These are phyloP conservation scores for Sophora flavescens DNA, from an alignment of 306 rosid genomes.

Conservation along the genomic window DNA sequence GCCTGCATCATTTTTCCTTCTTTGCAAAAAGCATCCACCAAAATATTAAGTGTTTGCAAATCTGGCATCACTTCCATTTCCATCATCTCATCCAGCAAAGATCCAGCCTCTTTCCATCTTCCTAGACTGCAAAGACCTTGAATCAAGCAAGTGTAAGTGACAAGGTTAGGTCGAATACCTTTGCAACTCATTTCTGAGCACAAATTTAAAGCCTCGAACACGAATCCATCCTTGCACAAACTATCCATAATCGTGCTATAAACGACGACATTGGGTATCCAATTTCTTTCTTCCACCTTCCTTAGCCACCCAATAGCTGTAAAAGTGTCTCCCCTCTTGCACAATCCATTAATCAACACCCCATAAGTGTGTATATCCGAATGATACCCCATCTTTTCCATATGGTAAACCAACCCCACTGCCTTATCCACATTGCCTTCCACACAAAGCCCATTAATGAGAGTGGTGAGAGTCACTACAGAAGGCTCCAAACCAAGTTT, in stretches of 20 bases:
- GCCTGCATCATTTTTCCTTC: slow-evolving; percentile 48
- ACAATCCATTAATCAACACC: slow-evolving; percentile 52
- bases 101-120: slow-evolving; percentile 48
- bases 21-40: slow-evolving; percentile 50
- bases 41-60: slow-evolving; percentile 43
- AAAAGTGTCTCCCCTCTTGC: slow-evolving; percentile 49
- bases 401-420: slow-evolving; percentile 17
- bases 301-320: slow-evolving; percentile 42
- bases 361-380: slow-evolving; percentile 36
- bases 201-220: slow-evolving; percentile 45
- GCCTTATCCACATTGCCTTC: slow-evolving; percentile 46
- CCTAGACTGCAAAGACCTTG: slow-evolving; percentile 48
- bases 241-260: slow-evolving; percentile 51
- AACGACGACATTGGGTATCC: slow-evolving; percentile 35
- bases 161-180: slow-evolving; percentile 42
- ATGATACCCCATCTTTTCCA: slow-evolving; percentile 42
- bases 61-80: slow-evolving; percentile 35
- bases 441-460: slow-evolving; percentile 47
- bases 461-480: slow-evolving; percentile 46
- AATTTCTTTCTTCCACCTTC: slow-evolving; percentile 41
- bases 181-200: slow-evolving; percentile 47
- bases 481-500: slow-evolving; percentile 54
- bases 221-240: slow-evolving; percentile 54
- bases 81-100: slow-evolving; percentile 48
- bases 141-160: slow-evolving; percentile 55